These are phyloP conservation scores for Lagenaria siceraria DNA, from an alignment of 306 rosid genomes.

Conservation along the genomic window DNA sequence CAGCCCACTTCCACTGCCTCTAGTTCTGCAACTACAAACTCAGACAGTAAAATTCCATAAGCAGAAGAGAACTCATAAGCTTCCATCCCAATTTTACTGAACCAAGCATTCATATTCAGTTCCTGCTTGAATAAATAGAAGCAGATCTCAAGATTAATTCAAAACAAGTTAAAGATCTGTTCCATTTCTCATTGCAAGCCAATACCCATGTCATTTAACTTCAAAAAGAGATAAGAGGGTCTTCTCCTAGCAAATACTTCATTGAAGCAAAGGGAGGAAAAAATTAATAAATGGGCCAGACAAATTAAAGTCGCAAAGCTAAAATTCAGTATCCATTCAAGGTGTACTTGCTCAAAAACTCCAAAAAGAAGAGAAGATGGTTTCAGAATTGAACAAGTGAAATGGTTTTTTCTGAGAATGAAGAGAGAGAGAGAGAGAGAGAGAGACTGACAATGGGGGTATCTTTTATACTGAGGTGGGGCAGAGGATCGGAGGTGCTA, in stretches of 20 bases:
- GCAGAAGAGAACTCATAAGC: background rate
- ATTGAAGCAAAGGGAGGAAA: background rate
- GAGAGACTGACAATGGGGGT: slow-evolving; percentile 73
- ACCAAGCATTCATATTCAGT: background rate
- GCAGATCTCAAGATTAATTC: background rate
- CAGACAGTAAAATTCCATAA: background rate
- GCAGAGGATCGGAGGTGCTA: slow-evolving; percentile 63
- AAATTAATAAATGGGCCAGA: background rate
- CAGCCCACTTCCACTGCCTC: background rate
- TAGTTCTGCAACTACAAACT: background rate
- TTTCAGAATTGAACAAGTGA: background rate
- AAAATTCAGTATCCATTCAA: background rate
- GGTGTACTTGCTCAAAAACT: background rate
- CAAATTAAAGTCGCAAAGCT: background rate
- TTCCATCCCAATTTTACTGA: background rate
- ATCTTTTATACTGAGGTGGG: slow-evolving; percentile 84
- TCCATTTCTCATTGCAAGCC: background rate
- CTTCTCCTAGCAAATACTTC: background rate
- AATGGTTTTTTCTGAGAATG: background rate
- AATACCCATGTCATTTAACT: background rate
- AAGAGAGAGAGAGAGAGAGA: background rate
- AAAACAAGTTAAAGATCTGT: background rate
- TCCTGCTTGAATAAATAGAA: background rate
- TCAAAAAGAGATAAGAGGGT: background rate
- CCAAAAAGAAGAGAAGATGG: background rate